Percentiles rank a stretch among this genome's conserved stretches.
Conservation (phyloP, 345 rosid species). For the Gossypium rotundifolium region DNA sequence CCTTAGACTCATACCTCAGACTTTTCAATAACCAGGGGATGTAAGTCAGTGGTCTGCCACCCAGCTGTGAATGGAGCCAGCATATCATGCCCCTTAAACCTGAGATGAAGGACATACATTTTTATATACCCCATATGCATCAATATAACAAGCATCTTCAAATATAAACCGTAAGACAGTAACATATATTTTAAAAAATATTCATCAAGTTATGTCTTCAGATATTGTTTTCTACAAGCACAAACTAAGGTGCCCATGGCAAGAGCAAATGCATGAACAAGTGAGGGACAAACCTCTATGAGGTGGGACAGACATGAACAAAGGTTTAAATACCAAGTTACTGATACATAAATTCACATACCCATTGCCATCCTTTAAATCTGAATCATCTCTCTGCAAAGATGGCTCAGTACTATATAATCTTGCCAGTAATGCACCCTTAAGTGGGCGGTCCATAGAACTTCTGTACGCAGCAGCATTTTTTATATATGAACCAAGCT, state of each 20-base stretch:
- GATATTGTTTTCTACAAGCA: background rate
- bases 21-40: constrained; percentile 76
- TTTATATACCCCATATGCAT: background rate
- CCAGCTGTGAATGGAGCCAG: constrained; percentile 99
- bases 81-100: constrained; percentile 94
- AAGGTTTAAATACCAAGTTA: background rate
- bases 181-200: background rate
- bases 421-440: constrained; percentile 32
- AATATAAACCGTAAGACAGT: background rate
- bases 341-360: constrained; percentile 18
- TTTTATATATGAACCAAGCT: constrained; percentile 45
- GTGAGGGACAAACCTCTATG: background rate
- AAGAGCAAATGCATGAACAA: background rate
- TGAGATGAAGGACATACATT: constrained; percentile 24
- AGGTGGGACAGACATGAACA: background rate
- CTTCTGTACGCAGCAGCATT: constrained; percentile 31
- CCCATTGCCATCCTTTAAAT: constrained; percentile 27
- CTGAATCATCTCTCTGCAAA: constrained; percentile 39
- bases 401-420: constrained; percentile 49
- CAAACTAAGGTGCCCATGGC: background rate
- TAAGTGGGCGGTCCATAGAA: constrained; percentile 24
- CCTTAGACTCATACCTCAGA: constrained; percentile 52
- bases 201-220: background rate
- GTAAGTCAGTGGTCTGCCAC: constrained; percentile 70
- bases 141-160: background rate